Evolutionary conservation across 140 eudicot species (phyloP), one percentile per base, ranked within the genome.

Genomic region (Flaveria floridana): DNA sequence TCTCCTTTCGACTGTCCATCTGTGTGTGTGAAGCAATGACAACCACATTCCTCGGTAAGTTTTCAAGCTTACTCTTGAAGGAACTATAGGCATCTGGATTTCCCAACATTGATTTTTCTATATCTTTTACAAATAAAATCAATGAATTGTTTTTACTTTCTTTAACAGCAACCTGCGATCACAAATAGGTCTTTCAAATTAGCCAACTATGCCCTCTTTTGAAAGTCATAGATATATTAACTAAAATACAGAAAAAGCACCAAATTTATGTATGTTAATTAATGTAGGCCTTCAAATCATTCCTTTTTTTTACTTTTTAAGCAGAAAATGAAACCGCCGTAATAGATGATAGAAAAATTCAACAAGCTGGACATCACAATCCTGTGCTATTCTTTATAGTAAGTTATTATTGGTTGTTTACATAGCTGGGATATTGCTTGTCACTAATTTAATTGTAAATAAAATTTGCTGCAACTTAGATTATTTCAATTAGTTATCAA

Each of bases 21-120:
- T 90, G 94, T n/a, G 96, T 82, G 53, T 90, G 97, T 10, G 97
- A 90, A 55, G 96, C 89, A 62, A 93, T 84, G 56, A 90, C 94
- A 39, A 93, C 90, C 73, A 84, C 83, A 73, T 93, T 90, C 44
- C 84, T 85, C 1, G 97, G 99, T 34, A 88, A 6, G 30, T 55
- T 78, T 52, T 94, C 99, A 74, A 94, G 96, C 90, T 87, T 88
- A 72, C 76, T 68, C 61, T 82, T 90, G 34, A 90, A 85, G 10
- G 89, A 77, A 23, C 83, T 80, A 90, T 86, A 88, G 26, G 96
- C 87, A 62, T 93, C 97, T 0, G 91, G 76, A 84, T 88, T 93
- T 26, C 87, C 96, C 62, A 81, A 65, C 87, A 93, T 88, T 6
- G 96, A 90, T 78, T 94, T 94, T 85, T 94, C 97, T 2, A 88